These are phyloP conservation scores for Candida argentea DNA, from an alignment of 805 yeast genomes.

Conservation along the genomic window DNA sequence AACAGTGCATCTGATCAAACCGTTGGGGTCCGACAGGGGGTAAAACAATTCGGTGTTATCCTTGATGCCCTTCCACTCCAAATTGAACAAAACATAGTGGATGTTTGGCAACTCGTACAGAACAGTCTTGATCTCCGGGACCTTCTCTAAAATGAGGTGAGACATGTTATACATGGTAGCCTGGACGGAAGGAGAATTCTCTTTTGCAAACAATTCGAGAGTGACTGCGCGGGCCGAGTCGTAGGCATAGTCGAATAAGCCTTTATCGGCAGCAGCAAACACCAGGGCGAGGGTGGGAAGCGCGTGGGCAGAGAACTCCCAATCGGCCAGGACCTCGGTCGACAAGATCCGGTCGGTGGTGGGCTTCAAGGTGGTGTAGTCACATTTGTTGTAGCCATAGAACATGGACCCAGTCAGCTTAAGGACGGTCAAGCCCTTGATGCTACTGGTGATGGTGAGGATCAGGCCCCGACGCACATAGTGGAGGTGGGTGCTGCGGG, in stretches of 20 bases:
- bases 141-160: constrained; percentile 51
- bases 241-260: constrained; percentile 57
- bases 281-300: constrained; percentile 42
- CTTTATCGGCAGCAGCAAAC: constrained; percentile 41
- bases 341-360: constrained; percentile 79
- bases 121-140: constrained; percentile 52
- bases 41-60: constrained; percentile 79
- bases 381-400: constrained; percentile 78
- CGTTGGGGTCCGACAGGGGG: constrained; percentile 90
- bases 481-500: constrained; percentile 48
- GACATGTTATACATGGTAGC: constrained; percentile 96
- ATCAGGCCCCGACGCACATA: constrained; percentile 41
- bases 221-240: constrained; percentile 58
- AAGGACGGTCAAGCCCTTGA: constrained; percentile 73
- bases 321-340: constrained; percentile 69
- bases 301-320: constrained; percentile 52
- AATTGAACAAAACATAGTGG: constrained; percentile 76
- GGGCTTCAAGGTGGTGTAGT: constrained; percentile 79
- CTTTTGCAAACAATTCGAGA: constrained; percentile 68
- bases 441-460: constrained; percentile 52
- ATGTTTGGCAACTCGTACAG: constrained; percentile 80
- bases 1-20: constrained; percentile 81
- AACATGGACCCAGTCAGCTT: constrained; percentile 92
- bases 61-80: constrained; percentile 74
- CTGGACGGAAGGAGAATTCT: constrained; percentile 89